Base-by-base conservation (phyloP, 371 early-diverging fungal genomes). In the Actinomucor elegans region DNA sequence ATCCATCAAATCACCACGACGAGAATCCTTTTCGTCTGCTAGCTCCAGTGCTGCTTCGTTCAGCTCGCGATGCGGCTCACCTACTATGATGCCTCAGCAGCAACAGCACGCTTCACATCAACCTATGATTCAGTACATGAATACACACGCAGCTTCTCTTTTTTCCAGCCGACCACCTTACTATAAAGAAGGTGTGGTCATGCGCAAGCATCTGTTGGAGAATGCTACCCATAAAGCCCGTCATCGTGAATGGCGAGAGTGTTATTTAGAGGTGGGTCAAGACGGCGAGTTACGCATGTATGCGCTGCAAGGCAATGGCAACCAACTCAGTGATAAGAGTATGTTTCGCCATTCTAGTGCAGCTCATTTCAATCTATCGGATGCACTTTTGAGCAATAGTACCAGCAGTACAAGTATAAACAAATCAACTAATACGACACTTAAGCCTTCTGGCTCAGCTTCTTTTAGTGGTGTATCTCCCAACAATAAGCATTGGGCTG, bases 171-270 rank as follows among this genome's bases (percentile, higher is more conserved):
- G 65, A 40, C 61, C 72, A 9, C 75, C 75, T 7, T 79, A 78
- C 42, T 75, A 73, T 14, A 80, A 90, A 57, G 89, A 90, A 59
- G 90, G 94, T 11, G 69, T 90, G 8, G 79, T 95, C 29, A 84
- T 90, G 51, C 79, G 94, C 24, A 96, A 96, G 65, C 93, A 93
- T 64, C 60, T 92, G 41, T 71, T 85, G 37, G 94, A 92, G 62
- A 71, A 77, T 7, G 79, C 81, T 4, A 87, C 83, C 35, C 83
- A 84, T 46, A 89, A 89, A 67, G 92, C 96, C 2, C 77, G 81
- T 27, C 77, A 89, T 53, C 83, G 96, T 4, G 80, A 83, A 31
- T 96, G 97, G 97, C 89, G 87, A 60, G 83, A 92, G 24, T 87
- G 91, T 59, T 86, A 85, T 35, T 79, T 89, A 15, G 81, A 91